Evolutionary conservation across 805 yeast species (phyloP).

Genomic region (Brettanomyces naardenensis): DNA sequence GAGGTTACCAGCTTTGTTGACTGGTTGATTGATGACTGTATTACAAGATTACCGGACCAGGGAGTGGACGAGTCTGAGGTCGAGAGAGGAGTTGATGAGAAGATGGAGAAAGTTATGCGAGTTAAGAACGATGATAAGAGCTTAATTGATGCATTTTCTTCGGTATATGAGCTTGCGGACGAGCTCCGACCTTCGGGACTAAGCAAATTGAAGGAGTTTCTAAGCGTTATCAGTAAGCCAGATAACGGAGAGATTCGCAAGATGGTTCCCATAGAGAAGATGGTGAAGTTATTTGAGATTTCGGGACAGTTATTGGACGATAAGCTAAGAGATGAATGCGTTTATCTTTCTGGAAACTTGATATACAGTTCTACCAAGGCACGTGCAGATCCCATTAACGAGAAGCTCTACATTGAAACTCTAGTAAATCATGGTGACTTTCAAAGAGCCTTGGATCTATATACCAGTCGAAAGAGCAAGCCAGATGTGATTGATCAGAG

Average conservation of each 20-base stretch:
- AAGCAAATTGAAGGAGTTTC: constrained; percentile 17
- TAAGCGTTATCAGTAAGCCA: constrained; percentile 13
- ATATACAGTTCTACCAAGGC: constrained; percentile 34
- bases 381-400: constrained; percentile 39
- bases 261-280: constrained; percentile 27
- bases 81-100: constrained; percentile 9
- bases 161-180: constrained; percentile 15
- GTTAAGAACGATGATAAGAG: constrained; percentile 13
- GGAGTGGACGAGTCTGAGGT: not conserved
- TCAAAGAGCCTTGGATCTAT: constrained; percentile 30
- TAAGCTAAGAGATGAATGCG: constrained; percentile 25
- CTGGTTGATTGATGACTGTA: constrained; percentile 21
- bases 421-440: constrained; percentile 27
- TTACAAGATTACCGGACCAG: constrained; percentile 11
- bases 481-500: constrained; percentile 29
- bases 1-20: constrained; percentile 19
- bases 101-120: not conserved
- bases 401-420: constrained; percentile 40
- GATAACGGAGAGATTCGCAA: constrained; percentile 12
- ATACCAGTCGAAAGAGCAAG: constrained; percentile 26
- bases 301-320: constrained; percentile 30
- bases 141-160: constrained; percentile 16
- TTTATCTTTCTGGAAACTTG: constrained; percentile 34
- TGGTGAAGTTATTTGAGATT: constrained; percentile 31
- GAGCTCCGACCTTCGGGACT: constrained; percentile 15